phyloP scores from a whole-genome alignment of 73 alveolate genomes.

The Diophrys sp. region DNA sequence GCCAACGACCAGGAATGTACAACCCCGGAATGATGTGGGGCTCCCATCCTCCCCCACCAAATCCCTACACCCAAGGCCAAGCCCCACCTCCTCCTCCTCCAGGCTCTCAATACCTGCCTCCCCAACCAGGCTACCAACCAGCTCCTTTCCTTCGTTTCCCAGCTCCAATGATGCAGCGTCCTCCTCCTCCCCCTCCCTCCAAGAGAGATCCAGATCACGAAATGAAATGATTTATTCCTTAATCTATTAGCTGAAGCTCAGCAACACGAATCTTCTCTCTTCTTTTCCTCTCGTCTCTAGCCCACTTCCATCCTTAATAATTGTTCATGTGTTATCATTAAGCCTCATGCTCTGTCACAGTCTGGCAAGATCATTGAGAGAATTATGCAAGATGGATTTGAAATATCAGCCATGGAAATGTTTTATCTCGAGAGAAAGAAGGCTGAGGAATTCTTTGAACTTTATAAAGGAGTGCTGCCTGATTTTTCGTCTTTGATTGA shows the following conservation, averaged over 20 bases:
- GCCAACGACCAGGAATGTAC: too few relatives aligned
- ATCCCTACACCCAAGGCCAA: too few relatives aligned
- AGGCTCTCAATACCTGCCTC: too few relatives aligned
- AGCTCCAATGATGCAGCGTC: too few relatives aligned
- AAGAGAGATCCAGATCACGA: too few relatives aligned
- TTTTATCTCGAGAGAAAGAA: conserved; percentile 56
- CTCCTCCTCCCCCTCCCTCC: too few relatives aligned
- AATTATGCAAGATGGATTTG: conserved; percentile 53
- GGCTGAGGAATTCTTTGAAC: conserved; percentile 69
- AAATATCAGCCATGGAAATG: conserved; percentile 50
- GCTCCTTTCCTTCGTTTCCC: too few relatives aligned
- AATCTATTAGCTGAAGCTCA: conserved; percentile 21
- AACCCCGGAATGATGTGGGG: too few relatives aligned
- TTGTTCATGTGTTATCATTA: conserved; percentile 39
- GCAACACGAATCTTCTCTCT: conserved; percentile 18
- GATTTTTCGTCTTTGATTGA: conserved; percentile 47
- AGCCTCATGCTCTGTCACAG: conserved; percentile 31
- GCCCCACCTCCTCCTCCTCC: too few relatives aligned
- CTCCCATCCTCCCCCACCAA: too few relatives aligned
- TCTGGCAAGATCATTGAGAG: conserved; percentile 43
- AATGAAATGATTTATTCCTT: too few relatives aligned
- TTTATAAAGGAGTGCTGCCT: conserved; percentile 66
- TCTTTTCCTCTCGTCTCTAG: not conserved
- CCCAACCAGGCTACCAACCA: too few relatives aligned
- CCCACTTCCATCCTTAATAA: conserved; percentile 42